Percentiles rank a stretch among this genome's conserved stretches.
phyloP scores from a whole-genome alignment of 1,284 basidiomycete genomes.

The Singerocomus inundabilis region DNA sequence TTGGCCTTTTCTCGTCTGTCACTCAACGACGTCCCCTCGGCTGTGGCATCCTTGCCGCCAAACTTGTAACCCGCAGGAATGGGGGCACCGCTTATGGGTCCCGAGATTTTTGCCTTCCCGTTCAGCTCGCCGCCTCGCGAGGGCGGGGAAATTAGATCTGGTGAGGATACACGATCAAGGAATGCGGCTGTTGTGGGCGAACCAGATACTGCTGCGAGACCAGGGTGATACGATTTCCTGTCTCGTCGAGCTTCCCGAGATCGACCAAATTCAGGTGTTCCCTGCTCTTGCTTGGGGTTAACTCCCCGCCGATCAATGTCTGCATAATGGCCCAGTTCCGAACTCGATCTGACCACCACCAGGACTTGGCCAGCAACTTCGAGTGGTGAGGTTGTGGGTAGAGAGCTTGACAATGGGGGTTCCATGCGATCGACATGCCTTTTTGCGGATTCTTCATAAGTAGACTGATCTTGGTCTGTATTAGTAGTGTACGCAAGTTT shows the following conservation, averaged over 20 bases:
- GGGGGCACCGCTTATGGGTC: constrained; percentile 80
- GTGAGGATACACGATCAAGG: constrained; percentile 57
- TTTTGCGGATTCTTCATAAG: constrained; percentile 40
- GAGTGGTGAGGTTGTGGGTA: constrained; percentile 49
- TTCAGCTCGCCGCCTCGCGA: constrained; percentile 36
- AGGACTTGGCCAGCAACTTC: constrained; percentile 39
- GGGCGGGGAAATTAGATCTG: constrained; percentile 47
- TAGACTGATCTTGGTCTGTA: constrained; percentile 33
- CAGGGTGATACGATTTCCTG: constrained; percentile 56
- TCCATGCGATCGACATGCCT: constrained; percentile 48
- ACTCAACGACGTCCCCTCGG: constrained; percentile 43
- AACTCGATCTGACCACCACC: constrained; percentile 57
- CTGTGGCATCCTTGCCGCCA: constrained; percentile 60
- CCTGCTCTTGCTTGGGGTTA: constrained; percentile 39
- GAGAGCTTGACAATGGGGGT: constrained; percentile 56
- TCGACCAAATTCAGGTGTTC: constrained; percentile 52
- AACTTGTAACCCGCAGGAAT: constrained; percentile 91
- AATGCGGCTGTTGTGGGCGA: constrained; percentile 42
- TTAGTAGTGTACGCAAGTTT: constrained; percentile 47
- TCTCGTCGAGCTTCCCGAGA: constrained; percentile 46
- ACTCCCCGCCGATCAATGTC: constrained; percentile 47
- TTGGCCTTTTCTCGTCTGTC: constrained; percentile 88
- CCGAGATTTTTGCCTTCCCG: constrained; percentile 82
- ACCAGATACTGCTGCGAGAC: constrained; percentile 46
- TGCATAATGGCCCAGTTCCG: constrained; percentile 75